Base-by-base conservation (phyloP, 306 rosid species). In the Pyrus communis region DNA sequence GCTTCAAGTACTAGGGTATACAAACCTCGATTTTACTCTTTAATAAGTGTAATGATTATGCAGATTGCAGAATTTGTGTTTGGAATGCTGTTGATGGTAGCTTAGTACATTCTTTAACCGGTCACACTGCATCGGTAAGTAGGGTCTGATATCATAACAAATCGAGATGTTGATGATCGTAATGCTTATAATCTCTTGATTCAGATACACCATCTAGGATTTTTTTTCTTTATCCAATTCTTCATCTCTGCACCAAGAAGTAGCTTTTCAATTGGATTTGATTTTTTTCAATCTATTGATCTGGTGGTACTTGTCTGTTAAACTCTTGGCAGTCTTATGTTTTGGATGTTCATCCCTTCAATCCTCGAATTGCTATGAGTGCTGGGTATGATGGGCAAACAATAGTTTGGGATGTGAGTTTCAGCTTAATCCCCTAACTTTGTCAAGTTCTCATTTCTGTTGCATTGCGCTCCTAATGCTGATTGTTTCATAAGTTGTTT, bases 51-150 rank as follows among this genome's bases (percentile, higher is more conserved):
- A 59, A 74, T 67, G 23, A 57, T 65, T 70, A 27, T 80, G 73
- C 86, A 93, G 96, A 93, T 90, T 93, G 97, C 86, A 93, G 97
- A 86, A 93, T 93, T 79, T 93, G 97, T 75, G 97, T 93, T 76
- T 93, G 97, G 97, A 93, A 93, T 77, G 97, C 96, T 73, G 90
- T 84, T 85, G 97, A 93, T 89, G 97, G 97, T 71, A 93, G 97
- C 90, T 85, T 93, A 78, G 96, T 93, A 68, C 97, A 93, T 81
- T 90, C 91, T 83, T 89, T 93, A 87, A 93, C 97, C 0, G 97
- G 97, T 81, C 97, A 93, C 79, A 86, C 86, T 60, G 94, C 54
- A 85, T 93, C 96, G 28, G 97, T 93, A 85, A 86, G 84, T 75
- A 54, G 58, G 65, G 54, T 72, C 64, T 65, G 33, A 62, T 61